A percentile compares a stretch with the other conserved stretches of the same genome.
These are phyloP conservation scores for Elaeis guineensis DNA, from an alignment of 176 grass and related monocot species.

Conservation along the genomic window DNA sequence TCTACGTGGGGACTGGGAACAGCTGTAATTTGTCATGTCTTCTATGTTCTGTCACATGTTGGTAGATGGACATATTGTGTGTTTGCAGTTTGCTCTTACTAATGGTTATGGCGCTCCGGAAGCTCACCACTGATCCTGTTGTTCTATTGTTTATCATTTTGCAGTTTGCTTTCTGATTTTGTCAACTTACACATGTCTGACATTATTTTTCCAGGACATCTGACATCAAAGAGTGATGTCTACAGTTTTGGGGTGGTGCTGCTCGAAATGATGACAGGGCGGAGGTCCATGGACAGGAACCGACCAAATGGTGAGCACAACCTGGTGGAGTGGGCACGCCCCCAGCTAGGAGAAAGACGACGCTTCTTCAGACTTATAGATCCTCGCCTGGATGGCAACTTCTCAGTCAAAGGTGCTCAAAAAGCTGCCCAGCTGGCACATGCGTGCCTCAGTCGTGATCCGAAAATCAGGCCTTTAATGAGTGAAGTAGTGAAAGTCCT, in stretches of 20 bases:
- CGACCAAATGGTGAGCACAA: constrained; percentile 95
- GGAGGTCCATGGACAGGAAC: constrained; percentile 79
- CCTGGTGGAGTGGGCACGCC: constrained; percentile 70
- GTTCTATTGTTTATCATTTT: neutral
- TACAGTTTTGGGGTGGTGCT: constrained; percentile 76
- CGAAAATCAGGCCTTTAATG: constrained; percentile 63
- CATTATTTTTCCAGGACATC: constrained; percentile 43
- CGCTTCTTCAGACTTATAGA: constrained; percentile 71
- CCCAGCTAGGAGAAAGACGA: constrained; percentile 59
- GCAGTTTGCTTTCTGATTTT: neutral
- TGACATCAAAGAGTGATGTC: constrained; percentile 88
- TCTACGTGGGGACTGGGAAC: too few species aligned
- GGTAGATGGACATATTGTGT: too few species aligned
- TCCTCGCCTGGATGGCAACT: constrained; percentile 65
- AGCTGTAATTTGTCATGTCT: too few species aligned
- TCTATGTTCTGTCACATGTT: too few species aligned
- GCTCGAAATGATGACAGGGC: constrained; percentile 82
- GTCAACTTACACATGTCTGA: too few species aligned
- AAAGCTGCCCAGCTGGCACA: constrained; percentile 57
- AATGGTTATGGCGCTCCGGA: too few species aligned
- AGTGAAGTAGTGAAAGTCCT: constrained; percentile 92
- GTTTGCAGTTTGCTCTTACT: too few species aligned
- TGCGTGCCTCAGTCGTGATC: constrained; percentile 61
- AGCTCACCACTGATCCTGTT: too few species aligned
- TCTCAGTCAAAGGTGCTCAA: constrained; percentile 70